These are phyloP conservation scores for Acanthamoeba triangularis DNA, from an alignment of 208 protist genomes.

Conservation along the genomic window DNA sequence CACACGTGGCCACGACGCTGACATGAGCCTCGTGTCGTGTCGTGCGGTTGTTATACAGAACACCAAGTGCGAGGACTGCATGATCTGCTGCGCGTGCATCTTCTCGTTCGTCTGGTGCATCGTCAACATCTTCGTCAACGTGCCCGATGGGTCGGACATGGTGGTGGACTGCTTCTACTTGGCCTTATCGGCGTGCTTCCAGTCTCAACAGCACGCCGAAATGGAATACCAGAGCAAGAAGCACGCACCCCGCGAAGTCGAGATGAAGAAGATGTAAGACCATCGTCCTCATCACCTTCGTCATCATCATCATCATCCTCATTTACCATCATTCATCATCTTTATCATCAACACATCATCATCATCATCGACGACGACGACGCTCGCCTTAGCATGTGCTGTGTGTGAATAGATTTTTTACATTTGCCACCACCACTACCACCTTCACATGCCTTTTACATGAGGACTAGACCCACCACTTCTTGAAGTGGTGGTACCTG, in stretches of 20 bases:
- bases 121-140: neutral
- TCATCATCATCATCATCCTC: too few relatives aligned
- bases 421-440: neutral
- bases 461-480: constrained; percentile 1
- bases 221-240: neutral
- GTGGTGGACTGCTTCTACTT: neutral
- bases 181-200: constrained; percentile 8
- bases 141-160: neutral
- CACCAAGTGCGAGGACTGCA: constrained; percentile 34
- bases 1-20: neutral
- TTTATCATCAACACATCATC: too few relatives aligned
- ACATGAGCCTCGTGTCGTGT: neutral
- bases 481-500: constrained; percentile 14
- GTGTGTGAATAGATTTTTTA: too few relatives aligned
- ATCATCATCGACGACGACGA: too few relatives aligned
- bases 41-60: neutral
- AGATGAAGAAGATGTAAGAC: neutral
- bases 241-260: neutral
- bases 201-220: constrained; percentile 5
- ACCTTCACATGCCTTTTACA: neutral
- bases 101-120: constrained; percentile 24
- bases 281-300: too few relatives aligned
- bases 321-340: too few relatives aligned
- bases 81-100: constrained; percentile 12
- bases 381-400: too few relatives aligned